These are phyloP conservation scores for Hippophae rhamnoides DNA, from an alignment of 306 rosid species.

Conservation along the genomic window DNA sequence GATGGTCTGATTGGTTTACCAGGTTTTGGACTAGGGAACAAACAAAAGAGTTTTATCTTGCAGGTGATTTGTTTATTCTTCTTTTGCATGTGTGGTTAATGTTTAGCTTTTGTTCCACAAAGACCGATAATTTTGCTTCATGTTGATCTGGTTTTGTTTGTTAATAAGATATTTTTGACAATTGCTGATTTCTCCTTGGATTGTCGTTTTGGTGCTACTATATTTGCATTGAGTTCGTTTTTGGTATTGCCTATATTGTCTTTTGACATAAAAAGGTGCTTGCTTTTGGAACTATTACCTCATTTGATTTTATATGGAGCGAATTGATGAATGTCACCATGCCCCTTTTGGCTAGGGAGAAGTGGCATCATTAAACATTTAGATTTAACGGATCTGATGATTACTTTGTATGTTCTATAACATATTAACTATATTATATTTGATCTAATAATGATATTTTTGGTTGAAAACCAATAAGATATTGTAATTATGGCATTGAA, in stretches of 20 bases:
- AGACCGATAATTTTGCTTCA: not conserved
- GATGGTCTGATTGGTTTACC: conserved; percentile 85
- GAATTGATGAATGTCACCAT: no score
- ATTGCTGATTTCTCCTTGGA: not conserved
- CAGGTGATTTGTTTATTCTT: conserved; percentile 47
- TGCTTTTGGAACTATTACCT: not conserved
- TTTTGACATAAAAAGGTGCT: conserved; percentile 1
- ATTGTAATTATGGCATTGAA: no score
- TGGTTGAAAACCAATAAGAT: no score
- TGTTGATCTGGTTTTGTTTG: not conserved
- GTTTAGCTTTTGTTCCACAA: not conserved
- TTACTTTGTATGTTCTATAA: no score
- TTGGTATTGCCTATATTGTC: not conserved
- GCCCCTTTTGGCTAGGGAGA: no score
- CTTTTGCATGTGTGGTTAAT: conserved; percentile 3
- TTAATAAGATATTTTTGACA: not conserved
- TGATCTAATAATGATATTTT: no score
- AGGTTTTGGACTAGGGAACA: conserved; percentile 69
- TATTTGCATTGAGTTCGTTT: not conserved
- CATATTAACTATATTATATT: no score
- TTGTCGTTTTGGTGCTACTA: not conserved
- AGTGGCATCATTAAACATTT: no score
- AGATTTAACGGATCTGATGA: no score
- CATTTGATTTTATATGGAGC: no score
- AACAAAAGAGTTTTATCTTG: conserved; percentile 78